Conservation (phyloP, 352 stramenopile species). For the Pythium insidiosum region DNA sequence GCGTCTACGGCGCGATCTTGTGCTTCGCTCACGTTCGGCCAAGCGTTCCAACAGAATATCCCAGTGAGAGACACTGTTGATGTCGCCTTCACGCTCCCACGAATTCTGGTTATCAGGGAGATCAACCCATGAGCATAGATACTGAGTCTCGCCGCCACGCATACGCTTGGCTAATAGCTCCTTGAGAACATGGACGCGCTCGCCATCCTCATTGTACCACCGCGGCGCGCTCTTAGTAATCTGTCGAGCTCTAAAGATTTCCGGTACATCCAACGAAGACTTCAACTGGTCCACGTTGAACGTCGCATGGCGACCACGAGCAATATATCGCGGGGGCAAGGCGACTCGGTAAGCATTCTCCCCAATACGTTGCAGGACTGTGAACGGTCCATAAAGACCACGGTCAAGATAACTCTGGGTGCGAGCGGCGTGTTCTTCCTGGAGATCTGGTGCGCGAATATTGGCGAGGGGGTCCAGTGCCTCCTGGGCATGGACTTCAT, state of each 20-base stretch:
- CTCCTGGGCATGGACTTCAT: too few relatives aligned
- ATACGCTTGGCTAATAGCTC: not conserved
- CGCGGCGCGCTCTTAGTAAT: conserved; percentile 1
- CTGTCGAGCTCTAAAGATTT: conserved; percentile 1
- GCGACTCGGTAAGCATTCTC: not conserved
- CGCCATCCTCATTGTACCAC: not conserved
- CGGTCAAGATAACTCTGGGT: not conserved
- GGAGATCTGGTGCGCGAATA: too few relatives aligned
- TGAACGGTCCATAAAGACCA: not conserved
- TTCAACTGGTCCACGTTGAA: conserved; percentile 13
- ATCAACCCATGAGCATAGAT: conserved; percentile 2
- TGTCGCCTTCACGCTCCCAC: conserved; percentile 2
- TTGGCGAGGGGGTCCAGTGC: too few relatives aligned
- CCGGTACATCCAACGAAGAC: conserved; percentile 1
- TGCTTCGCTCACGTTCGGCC: not conserved
- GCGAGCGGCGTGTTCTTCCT: not conserved
- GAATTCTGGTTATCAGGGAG: conserved; percentile 1
- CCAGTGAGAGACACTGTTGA: conserved; percentile 4
- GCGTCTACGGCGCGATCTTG: not conserved
- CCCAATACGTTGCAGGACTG: not conserved
- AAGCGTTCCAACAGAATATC: not conserved
- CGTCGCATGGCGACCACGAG: conserved; percentile 3
- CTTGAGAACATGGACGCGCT: conserved; percentile 3
- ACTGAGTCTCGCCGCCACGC: not conserved
- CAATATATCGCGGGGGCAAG: conserved; percentile 1